These are phyloP conservation scores for Pseudozyma sp. DNA, from an alignment of 1,284 basidiomycete species.

Conservation along the genomic window DNA sequence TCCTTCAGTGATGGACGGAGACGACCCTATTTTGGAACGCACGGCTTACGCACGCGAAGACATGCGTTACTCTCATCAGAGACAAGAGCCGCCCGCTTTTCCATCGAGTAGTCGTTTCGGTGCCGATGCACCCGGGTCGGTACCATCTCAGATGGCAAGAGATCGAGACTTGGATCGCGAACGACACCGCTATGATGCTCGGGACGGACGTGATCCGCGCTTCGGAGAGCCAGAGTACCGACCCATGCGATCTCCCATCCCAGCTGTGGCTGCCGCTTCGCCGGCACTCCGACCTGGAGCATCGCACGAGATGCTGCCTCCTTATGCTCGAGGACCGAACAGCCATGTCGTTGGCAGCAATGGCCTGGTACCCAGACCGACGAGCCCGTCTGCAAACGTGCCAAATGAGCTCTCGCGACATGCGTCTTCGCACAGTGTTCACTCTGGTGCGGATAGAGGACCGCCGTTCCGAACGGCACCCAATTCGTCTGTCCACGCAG, in stretches of 20 bases:
- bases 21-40: constrained; percentile 11
- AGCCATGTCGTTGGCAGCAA: constrained; percentile 16
- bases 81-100: constrained; percentile 26
- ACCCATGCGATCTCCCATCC: constrained; percentile 22
- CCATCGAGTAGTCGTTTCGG: constrained; percentile 30
- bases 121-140: constrained; percentile 20
- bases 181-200: constrained; percentile 15
- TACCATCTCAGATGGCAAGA: constrained; percentile 18
- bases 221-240: constrained; percentile 22
- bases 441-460: constrained; percentile 9
- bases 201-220: constrained; percentile 17
- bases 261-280: constrained; percentile 16
- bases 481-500: constrained; percentile 1
- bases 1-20: constrained; percentile 10
- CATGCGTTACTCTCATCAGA: constrained; percentile 17
- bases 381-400: constrained; percentile 22
- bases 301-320: constrained; percentile 22
- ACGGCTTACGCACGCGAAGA: constrained; percentile 18
- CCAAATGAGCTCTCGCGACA: constrained; percentile 6
- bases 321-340: constrained; percentile 20
- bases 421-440: constrained; percentile 14
- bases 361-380: constrained; percentile 7
- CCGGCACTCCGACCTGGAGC: constrained; percentile 20
- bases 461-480: constrained; percentile 14
- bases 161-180: constrained; percentile 36